Conservation (phyloP, 176 grass and related monocot genomes). For the Phoenix roebelenii region DNA sequence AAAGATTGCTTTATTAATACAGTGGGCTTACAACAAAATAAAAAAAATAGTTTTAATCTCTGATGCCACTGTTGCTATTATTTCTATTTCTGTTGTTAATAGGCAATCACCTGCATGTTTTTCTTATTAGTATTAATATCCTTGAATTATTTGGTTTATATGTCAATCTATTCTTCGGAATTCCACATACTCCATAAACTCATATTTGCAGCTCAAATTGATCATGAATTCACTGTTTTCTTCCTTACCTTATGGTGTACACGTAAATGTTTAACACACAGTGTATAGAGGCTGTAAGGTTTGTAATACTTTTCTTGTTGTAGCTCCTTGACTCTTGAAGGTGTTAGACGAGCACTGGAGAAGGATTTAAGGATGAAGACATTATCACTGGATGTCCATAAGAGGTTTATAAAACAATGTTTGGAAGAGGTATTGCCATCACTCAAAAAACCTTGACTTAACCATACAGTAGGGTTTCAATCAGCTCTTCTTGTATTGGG, state of each 20-base stretch:
- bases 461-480: no score
- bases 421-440: conserved; percentile 54
- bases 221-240: not conserved
- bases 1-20: no score
- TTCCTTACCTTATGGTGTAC: not conserved
- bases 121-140: no score
- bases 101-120: no score
- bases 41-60: no score
- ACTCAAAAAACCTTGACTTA: not conserved
- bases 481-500: no score
- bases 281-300: conserved; percentile 5
- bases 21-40: no score
- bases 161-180: no score
- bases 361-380: conserved; percentile 59
- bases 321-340: conserved; percentile 89
- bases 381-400: conserved; percentile 74
- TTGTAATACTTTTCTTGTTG: conserved; percentile 17
- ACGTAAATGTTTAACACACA: not conserved
- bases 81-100: no score
- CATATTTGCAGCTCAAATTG: not conserved
- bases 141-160: no score
- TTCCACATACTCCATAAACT: no score
- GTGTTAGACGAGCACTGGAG: conserved; percentile 74
- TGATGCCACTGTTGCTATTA: no score
- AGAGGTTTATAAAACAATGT: conserved; percentile 77